phyloP scores from a whole-genome alignment of 148 eudicot species.

The Dysphania ambrosioides region DNA sequence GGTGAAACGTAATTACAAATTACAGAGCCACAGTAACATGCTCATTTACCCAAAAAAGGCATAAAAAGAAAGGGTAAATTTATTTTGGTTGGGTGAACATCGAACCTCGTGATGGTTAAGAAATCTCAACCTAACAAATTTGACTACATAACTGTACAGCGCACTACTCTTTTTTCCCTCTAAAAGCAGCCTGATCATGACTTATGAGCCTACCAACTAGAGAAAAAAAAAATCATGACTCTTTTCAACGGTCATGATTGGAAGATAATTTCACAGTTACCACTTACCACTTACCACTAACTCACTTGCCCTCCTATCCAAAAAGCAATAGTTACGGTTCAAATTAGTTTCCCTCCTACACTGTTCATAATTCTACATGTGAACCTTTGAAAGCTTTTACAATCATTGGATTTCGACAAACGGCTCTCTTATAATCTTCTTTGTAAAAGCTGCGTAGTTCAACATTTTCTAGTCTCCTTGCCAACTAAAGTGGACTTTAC shows the following conservation, averaged over 20 bases:
- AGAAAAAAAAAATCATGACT: constrained; percentile 21
- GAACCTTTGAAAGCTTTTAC: constrained; percentile 13
- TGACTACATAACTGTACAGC: no score
- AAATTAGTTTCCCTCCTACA: constrained; percentile 34
- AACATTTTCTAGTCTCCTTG: neutral
- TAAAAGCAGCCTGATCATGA: constrained; percentile 14
- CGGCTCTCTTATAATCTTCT: constrained; percentile 8
- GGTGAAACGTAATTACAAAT: neutral
- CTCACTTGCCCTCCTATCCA: no score
- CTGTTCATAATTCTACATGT: constrained; percentile 32
- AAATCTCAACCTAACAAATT: constrained; percentile 28
- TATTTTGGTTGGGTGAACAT: constrained; percentile 18
- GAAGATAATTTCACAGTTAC: constrained; percentile 13
- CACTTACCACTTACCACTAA: no score
- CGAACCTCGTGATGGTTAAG: constrained; percentile 14
- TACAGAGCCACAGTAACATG: constrained; percentile 23
- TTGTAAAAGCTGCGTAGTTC: neutral
- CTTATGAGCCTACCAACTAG: constrained; percentile 15
- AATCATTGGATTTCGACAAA: constrained; percentile 24
- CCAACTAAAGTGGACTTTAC: neutral
- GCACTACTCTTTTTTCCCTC: constrained; percentile 5
- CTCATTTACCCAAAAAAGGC: constrained; percentile 16
- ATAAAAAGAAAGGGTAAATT: neutral
- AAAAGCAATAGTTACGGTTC: no score
- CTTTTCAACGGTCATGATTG: constrained; percentile 33